phyloP scores from a whole-genome alignment of 768 basidiomycete species.

The Botryobasidium botryosum region DNA sequence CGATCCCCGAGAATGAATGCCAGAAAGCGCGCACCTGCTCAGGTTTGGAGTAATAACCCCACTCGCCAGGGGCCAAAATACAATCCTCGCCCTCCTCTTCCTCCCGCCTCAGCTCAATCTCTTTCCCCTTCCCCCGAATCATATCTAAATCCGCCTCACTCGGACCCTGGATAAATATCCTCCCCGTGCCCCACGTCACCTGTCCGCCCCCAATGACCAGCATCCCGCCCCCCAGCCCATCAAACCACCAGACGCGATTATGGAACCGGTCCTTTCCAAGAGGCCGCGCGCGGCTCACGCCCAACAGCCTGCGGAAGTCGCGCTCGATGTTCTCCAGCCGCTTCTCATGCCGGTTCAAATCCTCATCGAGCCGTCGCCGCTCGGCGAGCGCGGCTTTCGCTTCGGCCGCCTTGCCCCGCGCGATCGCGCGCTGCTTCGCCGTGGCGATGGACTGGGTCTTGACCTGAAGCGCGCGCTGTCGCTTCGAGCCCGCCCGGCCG shows the following conservation, averaged over 20 bases:
- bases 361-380: slow-evolving; percentile 71
- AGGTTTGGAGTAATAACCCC: slow-evolving; percentile 77
- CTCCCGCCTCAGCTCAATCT: slow-evolving; percentile 38
- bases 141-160: slow-evolving; percentile 64
- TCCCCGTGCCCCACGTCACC: slow-evolving; percentile 71
- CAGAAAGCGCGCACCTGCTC: slow-evolving; percentile 53
- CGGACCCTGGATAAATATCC: slow-evolving; percentile 86
- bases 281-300: slow-evolving; percentile 72
- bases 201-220: slow-evolving; percentile 63
- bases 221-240: slow-evolving; percentile 78
- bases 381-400: slow-evolving; percentile 71
- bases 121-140: slow-evolving; percentile 40
- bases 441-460: slow-evolving; percentile 37
- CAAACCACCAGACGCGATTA: slow-evolving; percentile 97
- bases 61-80: slow-evolving; percentile 57
- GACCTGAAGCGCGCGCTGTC: slow-evolving; percentile 36
- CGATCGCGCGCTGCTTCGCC: slow-evolving; percentile 68
- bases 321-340: slow-evolving; percentile 77
- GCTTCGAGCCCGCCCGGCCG: slow-evolving; percentile 13
- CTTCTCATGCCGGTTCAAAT: slow-evolving; percentile 66
- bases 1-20: background rate
- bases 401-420: slow-evolving; percentile 58
- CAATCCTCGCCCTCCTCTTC: slow-evolving; percentile 73
- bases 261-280: slow-evolving; percentile 86
- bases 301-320: slow-evolving; percentile 81